Evolutionary conservation across 148 eudicot species (phyloP), one percentile per base, ranked within the genome.

Genomic region (Rheum nobile): DNA sequence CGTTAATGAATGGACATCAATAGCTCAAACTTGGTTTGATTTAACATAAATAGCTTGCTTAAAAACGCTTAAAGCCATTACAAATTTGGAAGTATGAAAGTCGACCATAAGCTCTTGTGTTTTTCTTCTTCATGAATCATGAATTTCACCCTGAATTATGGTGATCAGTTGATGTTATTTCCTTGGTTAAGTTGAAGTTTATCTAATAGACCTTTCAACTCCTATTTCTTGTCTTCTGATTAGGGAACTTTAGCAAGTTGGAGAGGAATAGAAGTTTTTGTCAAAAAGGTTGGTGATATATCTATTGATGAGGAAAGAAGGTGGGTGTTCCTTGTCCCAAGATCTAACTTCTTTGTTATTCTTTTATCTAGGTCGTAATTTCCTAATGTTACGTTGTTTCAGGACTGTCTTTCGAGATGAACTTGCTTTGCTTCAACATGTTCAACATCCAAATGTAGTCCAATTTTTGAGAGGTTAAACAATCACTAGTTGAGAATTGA

Each of bases 401-500:
- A 92, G 99, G 84, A 88, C 72, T 46, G 92, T 96, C 44, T 96
- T 96, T 70, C 81, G 88, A 79, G 91, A 96, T 69, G 99, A 92
- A 80, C 96, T 92, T 79, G 86, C 86, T 24, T 78, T 96, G 81
- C 90, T 92, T 86, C 97, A 95, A 84, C 90, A 86, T 77, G 90
- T 96, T 72, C 85, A 97, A 13, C 99, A 96, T 80, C 97, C 97
- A 74, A 96, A 96, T 67, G 97, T 92, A 19, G 96, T 96, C 50
- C 99, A 96, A 75, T 96, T 96, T 83, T 83, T 96, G 72, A n/a
- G n/a, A n/a, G n/a, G n/a, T n/a, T n/a, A n/a, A n/a, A n/a, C n/a
- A n/a, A n/a, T n/a, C n/a, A n/a, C n/a, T n/a, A n/a, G n/a, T n/a
- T n/a, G n/a, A n/a, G n/a, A n/a, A n/a, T n/a, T n/a, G n/a, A n/a